A percentile compares a stretch with the other conserved stretches of the same genome.
Evolutionary conservation across 2,329 filamentous ascomycete genomes (phyloP).

Genomic region (Talaromyces rugulosus): DNA sequence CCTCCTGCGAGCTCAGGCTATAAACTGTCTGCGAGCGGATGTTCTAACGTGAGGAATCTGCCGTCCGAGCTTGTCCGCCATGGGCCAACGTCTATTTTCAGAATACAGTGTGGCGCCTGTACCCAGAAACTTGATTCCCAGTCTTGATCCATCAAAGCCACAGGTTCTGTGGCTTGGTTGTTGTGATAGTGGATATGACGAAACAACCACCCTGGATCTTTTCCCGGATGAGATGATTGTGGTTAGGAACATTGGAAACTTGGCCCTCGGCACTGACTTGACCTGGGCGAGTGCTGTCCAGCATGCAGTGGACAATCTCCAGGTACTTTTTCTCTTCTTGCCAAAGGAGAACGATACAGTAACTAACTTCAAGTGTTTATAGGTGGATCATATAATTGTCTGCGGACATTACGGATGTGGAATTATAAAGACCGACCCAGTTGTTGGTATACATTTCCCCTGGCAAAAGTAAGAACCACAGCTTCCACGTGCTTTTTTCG

Average conservation of each 20-base stretch:
- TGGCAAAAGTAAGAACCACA: slow-evolving; percentile 8
- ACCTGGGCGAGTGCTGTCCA: slow-evolving; percentile 9
- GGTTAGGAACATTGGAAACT: slow-evolving; percentile 8
- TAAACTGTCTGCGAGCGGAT: not conserved
- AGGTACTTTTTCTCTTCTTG: not conserved
- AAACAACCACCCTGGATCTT: slow-evolving; percentile 10
- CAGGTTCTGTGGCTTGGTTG: slow-evolving; percentile 11
- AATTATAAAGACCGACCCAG: slow-evolving; percentile 2
- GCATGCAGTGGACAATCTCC: slow-evolving; percentile 5
- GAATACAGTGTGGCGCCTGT: slow-evolving; percentile 7
- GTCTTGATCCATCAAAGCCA: slow-evolving; percentile 3
- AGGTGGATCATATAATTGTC: slow-evolving; percentile 10
- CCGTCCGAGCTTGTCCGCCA: not conserved
- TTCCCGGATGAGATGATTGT: slow-evolving; percentile 9
- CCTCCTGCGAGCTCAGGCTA: not conserved
- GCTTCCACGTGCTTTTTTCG: too few species aligned
- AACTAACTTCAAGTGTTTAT: not conserved
- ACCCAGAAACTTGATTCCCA: slow-evolving; percentile 2
- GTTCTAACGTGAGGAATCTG: not conserved
- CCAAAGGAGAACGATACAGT: too few species aligned
- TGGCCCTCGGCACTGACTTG: slow-evolving; percentile 7
- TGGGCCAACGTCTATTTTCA: slow-evolving; percentile 7
- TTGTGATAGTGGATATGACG: slow-evolving; percentile 10
- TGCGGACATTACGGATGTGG: slow-evolving; percentile 11
- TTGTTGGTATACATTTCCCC: not conserved